Conservation (phyloP, 306 rosid genomes). For the Oxytropis ochrocephala region DNA sequence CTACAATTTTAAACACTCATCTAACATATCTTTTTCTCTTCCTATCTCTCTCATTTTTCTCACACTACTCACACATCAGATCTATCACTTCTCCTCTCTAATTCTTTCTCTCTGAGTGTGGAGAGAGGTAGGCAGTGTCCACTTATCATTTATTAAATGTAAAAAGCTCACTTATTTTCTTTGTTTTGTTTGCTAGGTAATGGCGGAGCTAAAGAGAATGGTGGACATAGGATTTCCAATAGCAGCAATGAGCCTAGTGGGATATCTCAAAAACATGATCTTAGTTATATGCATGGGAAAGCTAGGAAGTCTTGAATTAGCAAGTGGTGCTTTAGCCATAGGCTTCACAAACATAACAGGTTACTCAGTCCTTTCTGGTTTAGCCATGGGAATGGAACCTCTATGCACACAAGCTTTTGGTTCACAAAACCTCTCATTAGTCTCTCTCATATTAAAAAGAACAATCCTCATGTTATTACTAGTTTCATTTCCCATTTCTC, state of each 20-base stretch:
- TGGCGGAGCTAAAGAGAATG: constrained; percentile 63
- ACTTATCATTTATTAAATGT: too few relatives aligned
- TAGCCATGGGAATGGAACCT: constrained; percentile 83
- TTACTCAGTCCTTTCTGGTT: constrained; percentile 63
- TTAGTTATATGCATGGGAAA: constrained; percentile 71
- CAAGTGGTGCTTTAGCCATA: constrained; percentile 69
- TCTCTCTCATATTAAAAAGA: constrained; percentile 46
- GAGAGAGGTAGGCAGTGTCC: too few relatives aligned
- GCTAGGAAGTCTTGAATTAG: constrained; percentile 66
- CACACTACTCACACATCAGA: too few relatives aligned
- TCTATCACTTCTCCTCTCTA: too few relatives aligned
- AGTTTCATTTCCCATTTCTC: constrained; percentile 52
- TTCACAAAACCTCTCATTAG: constrained; percentile 45
- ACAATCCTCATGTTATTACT: constrained; percentile 49
- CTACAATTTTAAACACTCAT: too few relatives aligned
- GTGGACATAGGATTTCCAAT: constrained; percentile 64
- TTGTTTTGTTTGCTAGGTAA: constrained; percentile 36
- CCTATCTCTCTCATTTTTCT: too few relatives aligned
- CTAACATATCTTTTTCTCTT: too few relatives aligned
- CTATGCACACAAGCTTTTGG: constrained; percentile 74
- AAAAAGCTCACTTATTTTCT: neutral
- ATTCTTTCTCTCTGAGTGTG: too few relatives aligned
- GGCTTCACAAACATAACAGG: constrained; percentile 83
- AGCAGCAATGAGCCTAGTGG: constrained; percentile 58
- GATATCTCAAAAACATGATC: constrained; percentile 67